Base-by-base conservation (phyloP, 805 yeast genomes). In the Ogataea nitratoaversa region DNA sequence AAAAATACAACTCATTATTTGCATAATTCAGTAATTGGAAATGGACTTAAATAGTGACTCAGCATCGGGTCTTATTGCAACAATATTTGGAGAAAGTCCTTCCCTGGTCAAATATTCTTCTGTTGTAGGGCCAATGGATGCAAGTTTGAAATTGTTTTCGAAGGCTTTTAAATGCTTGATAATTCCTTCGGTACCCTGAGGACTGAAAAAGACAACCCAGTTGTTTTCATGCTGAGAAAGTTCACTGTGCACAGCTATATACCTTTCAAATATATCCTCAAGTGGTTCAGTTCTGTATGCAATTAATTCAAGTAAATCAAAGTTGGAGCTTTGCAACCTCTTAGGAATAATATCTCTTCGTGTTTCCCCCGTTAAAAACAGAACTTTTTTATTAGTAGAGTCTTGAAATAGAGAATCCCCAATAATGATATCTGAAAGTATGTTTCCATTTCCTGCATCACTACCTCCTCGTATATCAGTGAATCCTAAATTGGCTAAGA, bases 61-160 rank as follows among this genome's bases (percentile, higher is more conserved):
- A 0, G 96, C 88, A 24, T 80, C 80, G 0, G 98, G 98, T 43
- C 78, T 79, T 5, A 63, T 61, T 3, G 96, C 81, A 3, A 83
- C 84, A 1, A 84, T 74, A 30, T 74, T 63, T 1, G 90, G 86
- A 0, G 33, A 48, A 3, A 91, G 57, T 0, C 78, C 81, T 16
- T 74, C 68, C 1, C 67, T 59, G 5, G 59, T 29, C 32, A 90
- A 62, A 52, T 75, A 88, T 30, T 66, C 70, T 40, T 83, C 78
- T 9, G 98, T 91, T 0, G 97, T 91, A 2, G 97, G 97, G 0
- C 98, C 98, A 42, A 91, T 91, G 3, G 90, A 79, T 0, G 95
- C 96, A 13, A 88, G 64, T 35, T 68, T 71, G 32, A 68, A 59
- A 1, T 49, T 41, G 3, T 42, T 34, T 4, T 38, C 16, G 2